These are phyloP conservation scores for Malus domestica DNA, from an alignment of 306 rosid genomes.

Conservation along the genomic window DNA sequence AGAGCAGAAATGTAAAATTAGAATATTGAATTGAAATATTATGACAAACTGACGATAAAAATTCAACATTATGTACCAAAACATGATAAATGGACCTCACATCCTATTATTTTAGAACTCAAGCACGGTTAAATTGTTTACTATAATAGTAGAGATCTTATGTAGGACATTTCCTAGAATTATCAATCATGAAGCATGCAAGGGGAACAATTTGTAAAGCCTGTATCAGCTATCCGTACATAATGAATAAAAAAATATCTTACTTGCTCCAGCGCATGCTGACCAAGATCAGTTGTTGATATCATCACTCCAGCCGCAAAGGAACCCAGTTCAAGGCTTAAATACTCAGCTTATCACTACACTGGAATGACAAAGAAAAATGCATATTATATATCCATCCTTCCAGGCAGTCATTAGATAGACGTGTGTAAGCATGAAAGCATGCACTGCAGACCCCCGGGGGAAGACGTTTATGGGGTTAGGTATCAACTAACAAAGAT, in stretches of 20 bases:
- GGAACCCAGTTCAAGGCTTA: conserved; percentile 94
- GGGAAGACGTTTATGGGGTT: background rate
- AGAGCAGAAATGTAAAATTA: conserved; percentile 1
- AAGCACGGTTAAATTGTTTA: background rate
- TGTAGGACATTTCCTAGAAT: background rate
- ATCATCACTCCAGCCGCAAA: conserved; percentile 99
- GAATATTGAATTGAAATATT: background rate
- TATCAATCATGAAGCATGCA: background rate
- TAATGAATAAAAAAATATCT: conserved; percentile 6
- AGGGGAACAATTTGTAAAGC: no score
- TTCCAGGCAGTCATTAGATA: conserved; percentile 9
- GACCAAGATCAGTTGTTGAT: conserved; percentile 97
- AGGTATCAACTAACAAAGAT: background rate
- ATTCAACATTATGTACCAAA: background rate
- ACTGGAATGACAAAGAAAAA: conserved; percentile 51
- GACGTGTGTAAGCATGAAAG: background rate
- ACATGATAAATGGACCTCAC: background rate
- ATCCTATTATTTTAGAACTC: background rate
- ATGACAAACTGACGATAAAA: background rate
- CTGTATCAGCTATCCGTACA: conserved; percentile 8
- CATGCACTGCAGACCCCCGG: background rate
- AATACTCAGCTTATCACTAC: conserved; percentile 90
- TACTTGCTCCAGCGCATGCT: conserved; percentile 95
- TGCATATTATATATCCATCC: conserved; percentile 17
- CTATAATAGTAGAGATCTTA: background rate